A percentile compares a stretch with the other conserved stretches of the same genome.
Conservation (phyloP, 2,329 filamentous ascomycete genomes). For the Ophiostoma sp. region DNA sequence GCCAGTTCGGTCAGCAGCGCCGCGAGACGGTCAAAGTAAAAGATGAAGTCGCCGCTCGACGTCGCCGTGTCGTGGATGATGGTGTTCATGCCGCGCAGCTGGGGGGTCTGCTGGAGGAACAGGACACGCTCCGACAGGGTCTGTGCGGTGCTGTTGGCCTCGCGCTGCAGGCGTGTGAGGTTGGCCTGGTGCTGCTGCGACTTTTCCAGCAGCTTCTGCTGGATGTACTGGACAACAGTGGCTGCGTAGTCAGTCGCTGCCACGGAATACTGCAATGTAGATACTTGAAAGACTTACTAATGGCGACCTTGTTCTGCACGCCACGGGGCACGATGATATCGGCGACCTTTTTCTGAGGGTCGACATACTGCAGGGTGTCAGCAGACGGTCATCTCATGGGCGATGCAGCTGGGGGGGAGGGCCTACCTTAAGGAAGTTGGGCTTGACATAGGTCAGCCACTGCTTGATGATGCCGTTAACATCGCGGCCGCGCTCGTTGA, state of each 20-base stretch:
- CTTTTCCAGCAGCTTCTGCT: slow-evolving; percentile 79
- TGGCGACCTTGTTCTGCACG: slow-evolving; percentile 90
- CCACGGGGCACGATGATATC: slow-evolving; percentile 94
- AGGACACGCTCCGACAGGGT: slow-evolving; percentile 71
- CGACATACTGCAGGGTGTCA: slow-evolving; percentile 56
- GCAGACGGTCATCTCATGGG: background rate
- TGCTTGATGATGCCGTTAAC: slow-evolving; percentile 96
- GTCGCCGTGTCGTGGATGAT: slow-evolving; percentile 79
- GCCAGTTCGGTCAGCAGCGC: slow-evolving; percentile 81
- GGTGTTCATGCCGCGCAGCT: slow-evolving; percentile 83
- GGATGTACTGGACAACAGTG: slow-evolving; percentile 92
- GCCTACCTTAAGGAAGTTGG: slow-evolving; percentile 75
- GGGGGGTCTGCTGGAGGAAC: slow-evolving; percentile 68
- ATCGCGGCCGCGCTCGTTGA: slow-evolving; percentile 76
- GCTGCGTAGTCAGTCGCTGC: slow-evolving; percentile 40
- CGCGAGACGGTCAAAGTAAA: slow-evolving; percentile 89
- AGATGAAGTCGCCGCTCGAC: slow-evolving; percentile 83
- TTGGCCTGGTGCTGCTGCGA: slow-evolving; percentile 76
- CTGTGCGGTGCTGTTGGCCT: slow-evolving; percentile 55
- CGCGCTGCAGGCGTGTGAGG: slow-evolving; percentile 67
- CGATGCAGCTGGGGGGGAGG: background rate
- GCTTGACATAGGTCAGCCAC: slow-evolving; percentile 95
- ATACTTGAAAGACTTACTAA: slow-evolving; percentile 48
- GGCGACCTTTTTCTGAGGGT: slow-evolving; percentile 84
- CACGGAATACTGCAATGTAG: background rate